Conservation (phyloP, 2,329 filamentous ascomycete genomes). For the Apiospora arundinis region DNA sequence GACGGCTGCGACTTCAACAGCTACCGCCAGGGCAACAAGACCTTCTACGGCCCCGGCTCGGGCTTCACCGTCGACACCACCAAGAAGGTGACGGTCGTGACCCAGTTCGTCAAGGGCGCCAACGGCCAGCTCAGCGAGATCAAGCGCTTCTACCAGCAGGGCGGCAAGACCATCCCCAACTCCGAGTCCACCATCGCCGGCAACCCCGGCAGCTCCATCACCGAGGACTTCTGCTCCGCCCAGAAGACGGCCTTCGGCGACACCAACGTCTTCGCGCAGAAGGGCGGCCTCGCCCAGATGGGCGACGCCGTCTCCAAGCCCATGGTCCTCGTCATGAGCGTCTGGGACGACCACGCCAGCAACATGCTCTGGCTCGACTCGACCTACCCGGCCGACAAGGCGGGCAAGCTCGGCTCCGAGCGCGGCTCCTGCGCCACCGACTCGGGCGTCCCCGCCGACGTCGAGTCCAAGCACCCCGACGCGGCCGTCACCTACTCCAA, state of each 20-base stretch:
- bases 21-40: conserved; percentile 64
- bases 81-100: conserved; percentile 63
- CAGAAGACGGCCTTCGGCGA: conserved; percentile 63
- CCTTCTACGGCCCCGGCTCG: conserved; percentile 63
- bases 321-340: conserved; percentile 66
- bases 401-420: conserved; percentile 45
- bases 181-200: conserved; percentile 39
- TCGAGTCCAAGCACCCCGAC: conserved; percentile 46
- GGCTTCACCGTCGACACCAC: conserved; percentile 60
- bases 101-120: conserved; percentile 58
- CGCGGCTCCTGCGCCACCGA: conserved; percentile 54
- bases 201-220: conserved; percentile 49
- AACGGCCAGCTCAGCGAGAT: conserved; percentile 57
- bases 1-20: conserved; percentile 71
- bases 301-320: conserved; percentile 56
- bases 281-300: conserved; percentile 61
- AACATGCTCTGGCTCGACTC: conserved; percentile 63
- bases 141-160: conserved; percentile 64
- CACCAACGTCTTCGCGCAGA: conserved; percentile 53
- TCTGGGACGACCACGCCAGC: conserved; percentile 59
- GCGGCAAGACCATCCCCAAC: conserved; percentile 56
- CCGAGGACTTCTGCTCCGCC: conserved; percentile 58
- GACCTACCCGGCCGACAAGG: conserved; percentile 54
- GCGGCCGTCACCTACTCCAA: conserved; percentile 54
- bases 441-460: conserved; percentile 51